These are phyloP conservation scores for Setaria viridis DNA, from an alignment of 202 grass and related monocot species.

Conservation along the genomic window DNA sequence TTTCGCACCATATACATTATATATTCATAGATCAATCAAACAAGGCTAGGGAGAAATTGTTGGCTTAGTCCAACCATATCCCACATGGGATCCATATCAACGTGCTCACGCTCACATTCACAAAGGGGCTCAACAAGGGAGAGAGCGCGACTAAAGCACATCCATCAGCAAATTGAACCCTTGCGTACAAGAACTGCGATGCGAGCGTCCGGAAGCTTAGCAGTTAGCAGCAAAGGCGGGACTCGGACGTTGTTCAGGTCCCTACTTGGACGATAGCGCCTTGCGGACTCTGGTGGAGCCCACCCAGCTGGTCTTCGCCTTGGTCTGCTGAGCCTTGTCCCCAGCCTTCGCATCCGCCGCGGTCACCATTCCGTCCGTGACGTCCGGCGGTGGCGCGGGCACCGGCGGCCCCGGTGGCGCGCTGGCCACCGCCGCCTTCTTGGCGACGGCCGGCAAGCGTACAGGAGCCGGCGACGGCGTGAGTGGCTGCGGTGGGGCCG, in stretches of 20 bases:
- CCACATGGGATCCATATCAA: too few species aligned
- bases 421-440: neutral
- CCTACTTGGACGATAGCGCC: conserved; percentile 46
- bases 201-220: neutral
- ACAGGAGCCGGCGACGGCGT: neutral
- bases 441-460: neutral
- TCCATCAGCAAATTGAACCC: too few species aligned
- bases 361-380: neutral
- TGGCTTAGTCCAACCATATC: too few species aligned
- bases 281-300: conserved; percentile 42
- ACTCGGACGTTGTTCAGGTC: too few species aligned
- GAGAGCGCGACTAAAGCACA: too few species aligned
- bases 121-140: too few species aligned
- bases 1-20: too few species aligned
- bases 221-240: too few species aligned
- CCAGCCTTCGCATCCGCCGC: neutral
- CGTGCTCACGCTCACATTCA: too few species aligned
- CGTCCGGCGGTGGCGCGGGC: conserved; percentile 39
- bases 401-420: conserved; percentile 19
- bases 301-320: conserved; percentile 38
- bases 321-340: conserved; percentile 17
- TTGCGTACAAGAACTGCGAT: neutral
- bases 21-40: too few species aligned
- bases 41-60: too few species aligned
- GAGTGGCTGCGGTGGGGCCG: neutral